Base-by-base conservation (phyloP, 805 yeast genomes). In the Henningerozyma blattae region DNA sequence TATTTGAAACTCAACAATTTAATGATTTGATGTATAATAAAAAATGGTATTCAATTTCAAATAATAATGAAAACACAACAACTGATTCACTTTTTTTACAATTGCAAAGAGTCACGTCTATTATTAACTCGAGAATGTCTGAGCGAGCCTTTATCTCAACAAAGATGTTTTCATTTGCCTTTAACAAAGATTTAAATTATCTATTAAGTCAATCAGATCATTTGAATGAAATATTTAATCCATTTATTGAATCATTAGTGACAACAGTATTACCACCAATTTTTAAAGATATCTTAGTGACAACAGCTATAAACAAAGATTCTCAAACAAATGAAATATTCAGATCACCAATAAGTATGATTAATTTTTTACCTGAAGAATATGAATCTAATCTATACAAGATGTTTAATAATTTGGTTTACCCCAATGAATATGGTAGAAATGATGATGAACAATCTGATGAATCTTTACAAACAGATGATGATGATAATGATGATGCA, bases 311-410 rank as follows among this genome's bases (percentile, higher is more conserved):
- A n/a, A n/a, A n/a, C n/a, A n/a, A n/a, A n/a, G n/a, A n/a, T n/a
- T n/a, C n/a, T n/a, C n/a, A n/a, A n/a, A n/a, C n/a, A n/a, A n/a
- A n/a, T n/a, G n/a, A n/a, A n/a, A n/a, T n/a, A n/a, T n/a, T n/a
- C n/a, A n/a, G n/a, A n/a, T n/a, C n/a, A n/a, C n/a, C n/a, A n/a
- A n/a, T n/a, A n/a, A n/a, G n/a, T n/a, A n/a, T n/a, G n/a, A n/a
- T n/a, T n/a, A n/a, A 54, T 33, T 56, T 56, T 33, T 39, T 50
- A 37, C 57, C 58, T 1, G 61, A 56, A 22, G 59, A 56, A 31
- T 56, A 51, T 32, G 54, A 54, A 15, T 26, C 48, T 3, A 53
- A 47, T 30, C 36, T 56, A 5, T 54, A 54, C 34, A 45, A 47
- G 25, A 56, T 56, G 61, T 56, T 56, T 28, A 54, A 56, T 30